Percentiles rank a stretch among this genome's conserved stretches.
Evolutionary conservation across 2,329 filamentous ascomycete genomes (phyloP).

Genomic region (Orbilia brochopaga): DNA sequence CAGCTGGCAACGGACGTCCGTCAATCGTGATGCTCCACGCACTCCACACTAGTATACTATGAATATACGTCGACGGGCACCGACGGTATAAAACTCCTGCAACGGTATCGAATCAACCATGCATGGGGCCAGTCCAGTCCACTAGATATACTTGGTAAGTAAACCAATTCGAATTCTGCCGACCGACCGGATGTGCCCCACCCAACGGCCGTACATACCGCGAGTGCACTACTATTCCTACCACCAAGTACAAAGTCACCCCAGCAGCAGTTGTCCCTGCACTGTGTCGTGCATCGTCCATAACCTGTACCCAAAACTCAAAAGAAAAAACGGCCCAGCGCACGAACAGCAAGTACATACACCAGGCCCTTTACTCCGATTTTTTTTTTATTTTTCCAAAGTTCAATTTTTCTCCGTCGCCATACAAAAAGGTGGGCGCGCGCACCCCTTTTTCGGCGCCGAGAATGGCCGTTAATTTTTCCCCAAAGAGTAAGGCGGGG

Average conservation of each 20-base stretch:
- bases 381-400: slow-evolving; percentile 11
- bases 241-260: neutral
- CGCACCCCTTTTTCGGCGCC: slow-evolving; percentile 50
- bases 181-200: neutral
- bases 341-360: too few relatives aligned
- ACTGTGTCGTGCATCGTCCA: neutral
- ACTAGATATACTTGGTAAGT: neutral
- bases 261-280: neutral
- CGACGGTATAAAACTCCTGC: neutral
- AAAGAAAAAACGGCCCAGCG: too few relatives aligned
- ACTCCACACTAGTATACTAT: neutral
- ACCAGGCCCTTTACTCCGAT: slow-evolving; percentile 8
- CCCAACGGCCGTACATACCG: neutral
- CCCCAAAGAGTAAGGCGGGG: slow-evolving; percentile 17
- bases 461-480: slow-evolving; percentile 41
- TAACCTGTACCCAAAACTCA: neutral
- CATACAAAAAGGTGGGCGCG: slow-evolving; percentile 48
- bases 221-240: too few relatives aligned
- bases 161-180: neutral
- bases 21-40: slow-evolving; percentile 1
- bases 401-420: too few relatives aligned
- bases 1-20: neutral
- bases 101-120: neutral
- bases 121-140: slow-evolving; percentile 12
- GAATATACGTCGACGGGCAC: neutral